Conservation (phyloP, 768 basidiomycete species). For the Trichaptum fuscoviolaceum region DNA sequence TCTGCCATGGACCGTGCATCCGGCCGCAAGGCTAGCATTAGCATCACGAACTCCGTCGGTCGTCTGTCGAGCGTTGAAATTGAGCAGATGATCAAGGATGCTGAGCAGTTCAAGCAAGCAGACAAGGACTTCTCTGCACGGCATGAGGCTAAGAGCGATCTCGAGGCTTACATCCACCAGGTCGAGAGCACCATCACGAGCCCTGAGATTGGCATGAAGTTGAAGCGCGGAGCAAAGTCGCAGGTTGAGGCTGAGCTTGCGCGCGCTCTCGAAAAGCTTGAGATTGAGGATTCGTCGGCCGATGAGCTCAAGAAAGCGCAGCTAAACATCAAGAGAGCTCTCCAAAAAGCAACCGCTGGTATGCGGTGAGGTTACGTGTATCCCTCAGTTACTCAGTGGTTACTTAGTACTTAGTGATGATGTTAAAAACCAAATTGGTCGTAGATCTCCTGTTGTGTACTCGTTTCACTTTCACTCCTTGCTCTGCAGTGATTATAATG, state of each 20-base stretch:
- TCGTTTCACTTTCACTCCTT: neutral
- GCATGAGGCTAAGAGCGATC: constrained; percentile 97
- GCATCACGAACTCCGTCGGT: constrained; percentile 99
- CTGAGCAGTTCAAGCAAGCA: constrained; percentile 93
- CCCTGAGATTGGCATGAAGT: constrained; percentile 96
- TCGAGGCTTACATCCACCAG: constrained; percentile 96
- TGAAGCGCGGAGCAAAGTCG: constrained; percentile 92
- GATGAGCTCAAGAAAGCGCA: constrained; percentile 97
- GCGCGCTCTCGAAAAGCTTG: constrained; percentile 95
- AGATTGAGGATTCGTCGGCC: constrained; percentile 89
- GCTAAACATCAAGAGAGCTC: constrained; percentile 89
- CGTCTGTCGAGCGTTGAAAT: constrained; percentile 97
- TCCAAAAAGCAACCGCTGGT: constrained; percentile 95
- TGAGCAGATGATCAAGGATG: constrained; percentile 99
- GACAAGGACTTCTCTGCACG: constrained; percentile 98
- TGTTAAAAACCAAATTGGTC: neutral
- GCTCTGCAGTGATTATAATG: neutral
- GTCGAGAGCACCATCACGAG: constrained; percentile 95
- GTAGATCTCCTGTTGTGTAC: neutral
- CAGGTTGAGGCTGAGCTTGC: constrained; percentile 98
- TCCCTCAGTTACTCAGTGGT: too few species aligned
- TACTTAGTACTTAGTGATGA: neutral
- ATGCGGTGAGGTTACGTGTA: constrained; percentile 51
- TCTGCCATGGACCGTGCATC: constrained; percentile 98
- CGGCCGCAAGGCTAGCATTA: constrained; percentile 98